Percentiles rank a stretch among this genome's conserved stretches.
These are phyloP conservation scores for Akanthomyces muscarius DNA, from an alignment of 2,329 filamentous ascomycete genomes.

Conservation along the genomic window DNA sequence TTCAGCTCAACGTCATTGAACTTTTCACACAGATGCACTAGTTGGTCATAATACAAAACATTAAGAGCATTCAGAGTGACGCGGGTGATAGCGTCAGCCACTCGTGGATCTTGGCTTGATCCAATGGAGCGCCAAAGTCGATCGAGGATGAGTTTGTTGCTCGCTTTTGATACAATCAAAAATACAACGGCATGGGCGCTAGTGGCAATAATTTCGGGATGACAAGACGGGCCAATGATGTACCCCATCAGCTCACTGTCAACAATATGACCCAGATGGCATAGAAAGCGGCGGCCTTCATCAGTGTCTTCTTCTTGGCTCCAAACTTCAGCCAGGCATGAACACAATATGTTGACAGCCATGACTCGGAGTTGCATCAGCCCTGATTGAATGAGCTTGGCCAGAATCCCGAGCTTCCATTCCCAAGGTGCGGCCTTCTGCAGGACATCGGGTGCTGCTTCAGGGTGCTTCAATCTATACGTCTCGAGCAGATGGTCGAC, in stretches of 20 bases:
- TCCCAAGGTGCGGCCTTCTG: slow-evolving; percentile 52
- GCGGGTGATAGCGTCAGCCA: slow-evolving; percentile 72
- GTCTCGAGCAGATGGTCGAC: slow-evolving; percentile 20
- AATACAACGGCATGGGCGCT: slow-evolving; percentile 85
- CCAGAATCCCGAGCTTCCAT: slow-evolving; percentile 67
- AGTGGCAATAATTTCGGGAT: slow-evolving; percentile 81
- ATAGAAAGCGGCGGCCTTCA: slow-evolving; percentile 51
- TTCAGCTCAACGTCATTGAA: slow-evolving; percentile 39
- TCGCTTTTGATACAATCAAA: slow-evolving; percentile 72
- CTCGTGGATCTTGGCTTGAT: slow-evolving; percentile 75
- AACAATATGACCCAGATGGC: slow-evolving; percentile 58
- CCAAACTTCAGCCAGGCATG: slow-evolving; percentile 65
- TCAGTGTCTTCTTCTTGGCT: slow-evolving; percentile 48
- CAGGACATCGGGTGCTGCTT: slow-evolving; percentile 31
- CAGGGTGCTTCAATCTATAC: slow-evolving; percentile 30
- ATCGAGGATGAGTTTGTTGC: slow-evolving; percentile 68
- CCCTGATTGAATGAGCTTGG: slow-evolving; percentile 72
- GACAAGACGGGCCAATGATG: slow-evolving; percentile 83
- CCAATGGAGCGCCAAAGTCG: slow-evolving; percentile 79
- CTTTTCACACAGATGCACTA: slow-evolving; percentile 69
- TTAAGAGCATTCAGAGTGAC: slow-evolving; percentile 53
- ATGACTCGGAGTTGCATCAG: slow-evolving; percentile 87
- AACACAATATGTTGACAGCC: slow-evolving; percentile 71
- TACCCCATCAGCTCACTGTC: slow-evolving; percentile 75
- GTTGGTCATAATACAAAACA: slow-evolving; percentile 43